Evolutionary conservation across 768 basidiomycete genomes (phyloP).

Genomic region (Dioszegia aurantiaca): DNA sequence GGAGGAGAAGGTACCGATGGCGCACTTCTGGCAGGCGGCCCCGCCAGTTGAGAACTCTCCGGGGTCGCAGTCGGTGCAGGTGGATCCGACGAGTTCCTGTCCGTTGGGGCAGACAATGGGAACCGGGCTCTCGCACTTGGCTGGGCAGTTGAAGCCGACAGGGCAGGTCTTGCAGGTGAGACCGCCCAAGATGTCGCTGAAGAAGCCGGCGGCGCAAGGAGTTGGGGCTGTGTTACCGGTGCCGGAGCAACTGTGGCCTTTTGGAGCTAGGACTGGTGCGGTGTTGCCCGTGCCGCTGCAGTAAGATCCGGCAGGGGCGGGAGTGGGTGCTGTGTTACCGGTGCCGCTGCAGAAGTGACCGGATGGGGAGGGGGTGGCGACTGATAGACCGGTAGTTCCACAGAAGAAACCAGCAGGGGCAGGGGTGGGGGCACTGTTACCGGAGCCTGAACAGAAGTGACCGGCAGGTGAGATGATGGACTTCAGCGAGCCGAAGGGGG

Average conservation of each 20-base stretch:
- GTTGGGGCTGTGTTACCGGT: background rate
- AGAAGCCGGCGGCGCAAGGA: background rate
- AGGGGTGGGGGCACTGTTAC: too few relatives aligned
- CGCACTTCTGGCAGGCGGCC: too few relatives aligned
- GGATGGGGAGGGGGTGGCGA: too few relatives aligned
- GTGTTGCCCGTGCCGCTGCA: background rate
- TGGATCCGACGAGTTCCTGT: background rate
- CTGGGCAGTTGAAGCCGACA: slow-evolving; percentile 1
- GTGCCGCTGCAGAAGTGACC: too few relatives aligned
- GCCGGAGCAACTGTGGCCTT: background rate
- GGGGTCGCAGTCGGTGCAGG: background rate
- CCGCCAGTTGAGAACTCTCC: too few relatives aligned
- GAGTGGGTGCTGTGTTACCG: background rate
- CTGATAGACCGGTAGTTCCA: too few relatives aligned
- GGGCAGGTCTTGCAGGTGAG: slow-evolving; percentile 9
- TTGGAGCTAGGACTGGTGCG: background rate
- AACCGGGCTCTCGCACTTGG: background rate
- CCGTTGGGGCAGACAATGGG: slow-evolving; percentile 5
- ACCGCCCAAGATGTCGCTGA: slow-evolving; percentile 1
- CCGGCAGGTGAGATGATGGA: too few relatives aligned
- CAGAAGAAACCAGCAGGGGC: too few relatives aligned
- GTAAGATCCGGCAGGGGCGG: slow-evolving; percentile 8
- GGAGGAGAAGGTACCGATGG: background rate
- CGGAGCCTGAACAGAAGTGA: too few relatives aligned
- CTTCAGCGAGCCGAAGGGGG: too few relatives aligned